Evolutionary conservation across 768 basidiomycete genomes (phyloP).

Genomic region (Rhizopogon vesiculosus): DNA sequence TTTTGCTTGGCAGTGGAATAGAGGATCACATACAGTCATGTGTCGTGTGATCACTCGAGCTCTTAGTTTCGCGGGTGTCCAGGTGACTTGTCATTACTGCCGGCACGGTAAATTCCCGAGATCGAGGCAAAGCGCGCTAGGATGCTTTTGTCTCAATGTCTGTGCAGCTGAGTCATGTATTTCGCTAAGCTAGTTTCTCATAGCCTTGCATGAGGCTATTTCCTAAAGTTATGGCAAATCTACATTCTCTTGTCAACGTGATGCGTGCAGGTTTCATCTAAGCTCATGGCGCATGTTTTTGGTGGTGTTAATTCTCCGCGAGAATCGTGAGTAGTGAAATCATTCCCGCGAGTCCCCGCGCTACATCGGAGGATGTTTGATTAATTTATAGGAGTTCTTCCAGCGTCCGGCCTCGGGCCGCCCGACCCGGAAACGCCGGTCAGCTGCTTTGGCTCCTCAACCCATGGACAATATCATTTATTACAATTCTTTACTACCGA

Average conservation of each 20-base stretch:
- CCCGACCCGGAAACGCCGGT: not conserved
- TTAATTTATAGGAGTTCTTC: too few species aligned
- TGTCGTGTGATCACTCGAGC: not conserved
- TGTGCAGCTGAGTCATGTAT: not conserved
- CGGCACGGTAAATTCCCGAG: not conserved
- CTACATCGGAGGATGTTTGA: too few species aligned
- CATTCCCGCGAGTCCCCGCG: not conserved
- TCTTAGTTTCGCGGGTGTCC: not conserved
- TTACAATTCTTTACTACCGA: not conserved
- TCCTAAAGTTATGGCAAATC: not conserved
- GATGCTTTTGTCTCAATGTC: not conserved
- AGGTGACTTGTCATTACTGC: conserved; percentile 4
- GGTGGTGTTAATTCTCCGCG: not conserved
- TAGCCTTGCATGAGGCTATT: not conserved
- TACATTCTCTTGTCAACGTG: not conserved
- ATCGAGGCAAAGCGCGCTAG: not conserved
- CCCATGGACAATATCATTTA: not conserved
- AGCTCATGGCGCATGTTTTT: not conserved
- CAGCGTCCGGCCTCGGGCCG: too few species aligned
- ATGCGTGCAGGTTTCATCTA: not conserved
- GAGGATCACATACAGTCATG: not conserved
- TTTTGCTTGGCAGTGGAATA: not conserved
- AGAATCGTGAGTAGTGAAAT: not conserved
- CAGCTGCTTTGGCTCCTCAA: not conserved
- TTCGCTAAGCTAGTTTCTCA: too few species aligned